phyloP scores from a whole-genome alignment of 192 early-diverging fungal genomes.

The Coemansia sp. region DNA sequence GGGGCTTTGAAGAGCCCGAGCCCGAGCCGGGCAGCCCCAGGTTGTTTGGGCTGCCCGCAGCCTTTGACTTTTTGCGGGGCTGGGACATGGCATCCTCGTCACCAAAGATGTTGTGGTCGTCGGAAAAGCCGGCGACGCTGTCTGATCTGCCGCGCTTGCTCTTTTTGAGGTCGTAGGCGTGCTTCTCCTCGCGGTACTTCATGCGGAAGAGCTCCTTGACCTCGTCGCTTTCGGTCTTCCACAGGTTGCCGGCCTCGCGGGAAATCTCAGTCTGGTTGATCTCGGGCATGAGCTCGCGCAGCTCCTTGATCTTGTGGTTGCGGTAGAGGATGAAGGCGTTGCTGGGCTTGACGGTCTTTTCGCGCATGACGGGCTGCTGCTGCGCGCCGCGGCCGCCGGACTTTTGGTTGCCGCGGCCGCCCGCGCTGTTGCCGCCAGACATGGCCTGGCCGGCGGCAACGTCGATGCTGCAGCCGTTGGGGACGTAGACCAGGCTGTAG shows the following conservation, averaged over 20 bases:
- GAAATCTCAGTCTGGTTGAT: slow-evolving; percentile 50
- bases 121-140: neutral
- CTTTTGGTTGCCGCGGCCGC: neutral
- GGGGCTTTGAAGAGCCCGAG: slow-evolving; percentile 21
- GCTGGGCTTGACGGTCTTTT: slow-evolving; percentile 21
- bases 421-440: neutral
- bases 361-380: neutral
- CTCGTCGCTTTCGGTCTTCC: slow-evolving; percentile 43
- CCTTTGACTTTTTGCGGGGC: slow-evolving; percentile 7
- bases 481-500: slow-evolving; percentile 22
- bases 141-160: slow-evolving; percentile 26
- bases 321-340: slow-evolving; percentile 53
- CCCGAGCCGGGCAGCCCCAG: slow-evolving; percentile 3
- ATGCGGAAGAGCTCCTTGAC: slow-evolving; percentile 38
- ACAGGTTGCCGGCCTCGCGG: slow-evolving; percentile 39
- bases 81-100: neutral
- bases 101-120: neutral
- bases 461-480: slow-evolving; percentile 10
- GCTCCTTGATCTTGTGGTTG: slow-evolving; percentile 39
- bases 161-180: slow-evolving; percentile 32
- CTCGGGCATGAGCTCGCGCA: slow-evolving; percentile 36
- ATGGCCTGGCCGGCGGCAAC: neutral
- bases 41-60: slow-evolving; percentile 7
- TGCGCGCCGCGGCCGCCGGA: neutral
- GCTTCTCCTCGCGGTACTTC: slow-evolving; percentile 35